Evolutionary conservation across 2,329 filamentous ascomycete species (phyloP), one percentile per base, ranked within the genome.

Genomic region (Lachnellula subtilissima): DNA sequence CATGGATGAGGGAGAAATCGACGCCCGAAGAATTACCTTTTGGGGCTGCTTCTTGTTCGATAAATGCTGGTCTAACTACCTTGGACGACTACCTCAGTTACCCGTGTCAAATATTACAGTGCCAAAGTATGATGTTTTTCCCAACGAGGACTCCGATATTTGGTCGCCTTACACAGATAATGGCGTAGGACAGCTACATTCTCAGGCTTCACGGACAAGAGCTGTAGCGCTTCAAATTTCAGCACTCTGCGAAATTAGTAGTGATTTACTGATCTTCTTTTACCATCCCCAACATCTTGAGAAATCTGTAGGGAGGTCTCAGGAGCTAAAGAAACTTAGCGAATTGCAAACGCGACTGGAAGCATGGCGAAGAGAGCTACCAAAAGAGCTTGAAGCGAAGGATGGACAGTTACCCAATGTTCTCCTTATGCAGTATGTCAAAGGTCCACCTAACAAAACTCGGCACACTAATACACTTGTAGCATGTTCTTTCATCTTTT

Each of bases 21-120:
- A 99, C 73, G 92, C 91, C 2, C 81, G 94, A 40, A 82, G 89
- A 52, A 87, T 97, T 43, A 97, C 94, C 0, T 97, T 97, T 68
- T 97, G 94, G 94, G 94, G 94, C 6, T 97, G 92, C 70, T 97
- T 94, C 72, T 75, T 96, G n/a, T 96, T 97, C 70, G 94, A 99
- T 76, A 97, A 97, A 79, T 96, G 91, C 71, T 97, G 93, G 92
- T 96, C 92, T 50, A 97, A 97, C 70, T 97, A 97, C 65, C 82
- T 97, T 25, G 93, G 94, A 48, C 87, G 94, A 45, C 78, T 97
- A 59, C 93, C 94, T 11, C 93, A 97, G 71, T 76, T 97, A 11
- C 87, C 90, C 0, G 86, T 84, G 43, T 84, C 85, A 32, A 88
- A 89, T 7, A 88, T 91, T 65, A 96, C 87, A 36, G 89, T 91